Evolutionary conservation across 345 rosid species (phyloP), one percentile per base, ranked within the genome.

Genomic region (Melaleuca quinquenervia): DNA sequence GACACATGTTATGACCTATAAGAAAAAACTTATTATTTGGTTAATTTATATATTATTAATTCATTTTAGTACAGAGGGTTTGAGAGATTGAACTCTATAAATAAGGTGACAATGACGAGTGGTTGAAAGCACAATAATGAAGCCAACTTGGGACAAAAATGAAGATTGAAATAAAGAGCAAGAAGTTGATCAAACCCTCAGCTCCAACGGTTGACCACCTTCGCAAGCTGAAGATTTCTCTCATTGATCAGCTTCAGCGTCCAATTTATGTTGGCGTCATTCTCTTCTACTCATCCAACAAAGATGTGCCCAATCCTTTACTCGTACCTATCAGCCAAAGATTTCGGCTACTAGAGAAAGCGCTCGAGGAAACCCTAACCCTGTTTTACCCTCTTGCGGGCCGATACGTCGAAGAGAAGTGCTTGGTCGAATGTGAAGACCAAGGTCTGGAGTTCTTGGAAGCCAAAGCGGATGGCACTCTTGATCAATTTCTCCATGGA

Each of bases 231-330:
- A 88, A 86, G 26, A 82, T 90, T 84, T 91, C 95, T 70, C 84
- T 92, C 52, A 94, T 82, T 10, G 84, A 91, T 86, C 94, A 91
- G 54, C 88, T 91, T 54, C 92, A 92, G 53, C 93, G 93, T 86
- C 82, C 90, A 14, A 84, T 87, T 22, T 92, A 88, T 15, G 83
- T 86, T 16, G 8, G 78, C 11, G 36, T 64, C 36, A 26, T 64
- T 11, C 78, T 64, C 7, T 26, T 64, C 13, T 64, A 11, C 41
- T 18, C 27, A 26, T 36, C 78, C 78, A 36, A 26, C 7, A 27
- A 64, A 12, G 78, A 27, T 64, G 52, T 50, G 3, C 52, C 16
- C 14, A 15, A 50, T 15, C 41, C 78, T 64, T 27, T 32, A 26
- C 26, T 64, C 78, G 15, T 26, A 50, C 52, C 52, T 50, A 12